A percentile compares a stretch with the other conserved stretches of the same genome.
Evolutionary conservation across 345 rosid genomes (phyloP).

Genomic region (Arabis hirsuta): DNA sequence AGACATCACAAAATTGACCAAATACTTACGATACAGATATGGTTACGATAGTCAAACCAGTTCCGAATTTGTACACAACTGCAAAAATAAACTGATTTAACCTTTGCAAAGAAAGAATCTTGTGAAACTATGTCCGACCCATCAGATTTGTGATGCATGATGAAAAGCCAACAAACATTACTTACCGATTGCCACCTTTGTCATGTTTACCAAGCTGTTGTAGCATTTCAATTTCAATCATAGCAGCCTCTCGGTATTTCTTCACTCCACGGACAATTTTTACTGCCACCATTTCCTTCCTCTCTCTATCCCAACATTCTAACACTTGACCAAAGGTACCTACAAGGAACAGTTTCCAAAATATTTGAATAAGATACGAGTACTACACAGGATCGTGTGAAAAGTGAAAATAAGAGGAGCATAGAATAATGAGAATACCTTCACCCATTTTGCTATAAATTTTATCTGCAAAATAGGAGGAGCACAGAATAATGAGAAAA

Average conservation of each 20-base stretch:
- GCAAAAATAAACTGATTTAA: constrained; percentile 92
- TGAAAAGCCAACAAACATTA: constrained; percentile 17
- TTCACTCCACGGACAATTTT: constrained; percentile 88
- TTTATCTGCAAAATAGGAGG: constrained; percentile 59
- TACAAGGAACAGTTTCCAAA: constrained; percentile 21
- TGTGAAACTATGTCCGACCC: constrained; percentile 23
- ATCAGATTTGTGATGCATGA: constrained; percentile 30
- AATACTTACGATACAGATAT: constrained; percentile 97
- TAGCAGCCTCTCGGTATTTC: constrained; percentile 91
- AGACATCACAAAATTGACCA: constrained; percentile 56
- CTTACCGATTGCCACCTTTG: constrained; percentile 86
- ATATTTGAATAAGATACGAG: constrained; percentile 17
- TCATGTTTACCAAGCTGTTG: constrained; percentile 89
- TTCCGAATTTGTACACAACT: constrained; percentile 98
- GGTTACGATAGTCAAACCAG: constrained; percentile 99
- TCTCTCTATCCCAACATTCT: constrained; percentile 93
- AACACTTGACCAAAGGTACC: constrained; percentile 94
- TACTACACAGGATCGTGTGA: not conserved
- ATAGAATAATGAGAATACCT: too few relatives aligned
- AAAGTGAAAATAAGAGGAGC: too few relatives aligned
- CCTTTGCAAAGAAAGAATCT: constrained; percentile 43
- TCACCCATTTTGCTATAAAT: constrained; percentile 92
- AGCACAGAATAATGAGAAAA: constrained; percentile 18
- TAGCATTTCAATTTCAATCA: constrained; percentile 85
- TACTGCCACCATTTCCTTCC: constrained; percentile 86